Percentiles rank a stretch among this genome's conserved stretches.
Evolutionary conservation across 768 basidiomycete species (phyloP).

Genomic region (Mycena venus): DNA sequence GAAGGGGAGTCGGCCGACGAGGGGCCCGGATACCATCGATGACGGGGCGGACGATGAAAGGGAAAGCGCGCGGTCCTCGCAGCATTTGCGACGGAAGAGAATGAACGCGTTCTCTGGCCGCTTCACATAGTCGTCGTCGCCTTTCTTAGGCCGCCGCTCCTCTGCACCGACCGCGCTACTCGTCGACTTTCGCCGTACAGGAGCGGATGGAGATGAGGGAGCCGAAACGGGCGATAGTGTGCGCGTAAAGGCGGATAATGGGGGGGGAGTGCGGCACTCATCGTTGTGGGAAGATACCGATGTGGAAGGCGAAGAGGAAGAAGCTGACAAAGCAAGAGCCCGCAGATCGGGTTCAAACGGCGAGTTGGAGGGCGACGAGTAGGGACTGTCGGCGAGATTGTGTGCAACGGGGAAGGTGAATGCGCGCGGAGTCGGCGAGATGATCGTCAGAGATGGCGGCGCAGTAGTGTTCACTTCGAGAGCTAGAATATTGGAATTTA

Average conservation of each 20-base stretch:
- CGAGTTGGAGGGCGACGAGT: constrained; percentile 73
- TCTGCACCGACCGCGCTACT: not conserved
- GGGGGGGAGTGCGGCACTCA: constrained; percentile 51
- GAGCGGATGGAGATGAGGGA: not conserved
- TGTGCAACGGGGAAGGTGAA: constrained; percentile 76
- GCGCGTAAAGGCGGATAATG: constrained; percentile 44
- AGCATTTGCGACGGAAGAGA: constrained; percentile 84
- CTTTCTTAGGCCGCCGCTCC: constrained; percentile 74
- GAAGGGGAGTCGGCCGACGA: constrained; percentile 6
- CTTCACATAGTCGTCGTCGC: constrained; percentile 88
- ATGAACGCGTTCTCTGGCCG: constrained; percentile 81
- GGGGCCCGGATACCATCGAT: not conserved
- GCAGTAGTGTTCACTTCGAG: too few species aligned
- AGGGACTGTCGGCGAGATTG: constrained; percentile 77
- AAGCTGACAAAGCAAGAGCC: constrained; percentile 55
- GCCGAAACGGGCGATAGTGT: constrained; percentile 22
- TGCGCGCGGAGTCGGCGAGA: constrained; percentile 80
- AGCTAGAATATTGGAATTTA: too few species aligned
- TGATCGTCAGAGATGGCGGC: too few species aligned
- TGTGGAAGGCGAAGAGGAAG: constrained; percentile 29
- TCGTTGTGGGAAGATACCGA: constrained; percentile 50
- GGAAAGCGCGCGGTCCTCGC: constrained; percentile 65
- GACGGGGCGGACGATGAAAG: constrained; percentile 20
- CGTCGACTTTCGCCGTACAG: not conserved
- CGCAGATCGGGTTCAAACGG: constrained; percentile 83